Evolutionary conservation across 2,329 filamentous ascomycete species (phyloP), one percentile per base, ranked within the genome.

Genomic region (Diaporthe caulivora): DNA sequence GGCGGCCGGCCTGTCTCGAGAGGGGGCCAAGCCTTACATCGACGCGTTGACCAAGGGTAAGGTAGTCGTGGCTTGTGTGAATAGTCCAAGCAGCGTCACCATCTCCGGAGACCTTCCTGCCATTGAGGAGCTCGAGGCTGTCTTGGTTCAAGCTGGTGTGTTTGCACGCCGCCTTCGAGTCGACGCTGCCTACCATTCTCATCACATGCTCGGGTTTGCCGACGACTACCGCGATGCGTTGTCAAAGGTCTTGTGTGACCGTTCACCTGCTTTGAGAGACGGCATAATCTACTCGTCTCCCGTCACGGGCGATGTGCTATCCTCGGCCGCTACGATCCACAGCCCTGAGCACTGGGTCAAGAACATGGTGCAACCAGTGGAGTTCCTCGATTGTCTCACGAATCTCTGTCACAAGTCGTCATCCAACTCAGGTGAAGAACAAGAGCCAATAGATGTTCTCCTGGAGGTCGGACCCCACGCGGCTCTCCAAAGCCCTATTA

Each of bases 181-280:
- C 6, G 69, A 77, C 3, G 74, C 76, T 1, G 79, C 80, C 6
- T 82, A 81, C 64, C 81, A 83, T 67, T 82, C 81, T 0, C 74
- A 74, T 24, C 77, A 80, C 17, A 81, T 83, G 76, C n/a, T n/a
- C n/a, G n/a, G n/a, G n/a, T n/a, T n/a, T n/a, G n/a, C n/a, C n/a
- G n/a, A n/a, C n/a, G n/a, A n/a, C n/a, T n/a, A n/a, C n/a, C n/a
- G n/a, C n/a, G 44, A 75, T 17, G 57, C 62, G 17, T 82, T 31
- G 49, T 18, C 11, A 51, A 76, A 76, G 3, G 79, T 78, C n/a
- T 34, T 78, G 82, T 54, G 81, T 82, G 78, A 75, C 58, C 57
- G 65, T 37, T n/a, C n/a, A n/a, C n/a, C n/a, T n/a, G n/a, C n/a
- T n/a, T n/a, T n/a, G n/a, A n/a, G n/a, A n/a, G n/a, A n/a, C n/a